These are phyloP conservation scores for Amniculicola lignicola DNA, from an alignment of 495 filamentous ascomycete genomes.

Conservation along the genomic window DNA sequence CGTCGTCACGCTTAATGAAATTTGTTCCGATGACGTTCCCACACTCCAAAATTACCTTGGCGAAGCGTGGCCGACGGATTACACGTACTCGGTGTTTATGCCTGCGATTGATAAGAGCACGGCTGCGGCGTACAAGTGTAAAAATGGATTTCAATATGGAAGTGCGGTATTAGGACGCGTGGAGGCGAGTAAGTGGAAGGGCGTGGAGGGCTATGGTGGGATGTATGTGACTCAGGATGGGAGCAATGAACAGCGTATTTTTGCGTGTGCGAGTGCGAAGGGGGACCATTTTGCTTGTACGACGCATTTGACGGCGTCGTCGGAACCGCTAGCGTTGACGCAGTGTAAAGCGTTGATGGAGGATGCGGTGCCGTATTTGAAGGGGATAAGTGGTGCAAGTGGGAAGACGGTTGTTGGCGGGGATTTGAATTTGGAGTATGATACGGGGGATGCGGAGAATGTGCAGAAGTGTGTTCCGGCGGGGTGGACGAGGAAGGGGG, in stretches of 20 bases:
- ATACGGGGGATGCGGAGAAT: background rate
- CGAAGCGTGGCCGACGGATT: slow-evolving; percentile 18
- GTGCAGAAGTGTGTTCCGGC: slow-evolving; percentile 13
- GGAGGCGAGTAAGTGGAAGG: background rate
- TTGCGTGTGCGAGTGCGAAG: slow-evolving; percentile 14
- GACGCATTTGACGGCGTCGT: slow-evolving; percentile 6
- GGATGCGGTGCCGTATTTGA: slow-evolving; percentile 18
- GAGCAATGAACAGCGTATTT: slow-evolving; percentile 9
- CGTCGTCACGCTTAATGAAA: slow-evolving; percentile 20
- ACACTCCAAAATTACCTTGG: background rate
- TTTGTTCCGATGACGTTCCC: slow-evolving; percentile 9
- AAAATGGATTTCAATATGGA: slow-evolving; percentile 11
- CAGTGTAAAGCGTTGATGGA: slow-evolving; percentile 21
- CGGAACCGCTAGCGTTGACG: slow-evolving; percentile 1
- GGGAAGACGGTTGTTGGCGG: slow-evolving; percentile 19
- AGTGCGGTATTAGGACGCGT: slow-evolving; percentile 13
- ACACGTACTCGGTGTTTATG: slow-evolving; percentile 21
- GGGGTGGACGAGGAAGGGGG: slow-evolving; percentile 16
- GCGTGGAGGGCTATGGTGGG: slow-evolving; percentile 10
- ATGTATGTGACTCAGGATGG: slow-evolving; percentile 4
- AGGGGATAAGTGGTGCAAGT: background rate
- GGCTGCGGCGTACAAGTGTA: slow-evolving; percentile 9
- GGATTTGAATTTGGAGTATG: slow-evolving; percentile 19
- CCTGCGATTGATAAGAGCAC: slow-evolving; percentile 9
- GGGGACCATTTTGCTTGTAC: slow-evolving; percentile 16